Percentiles rank a stretch among this genome's conserved stretches.
Evolutionary conservation across 2,329 filamentous ascomycete species (phyloP).

Genomic region (Hymenoscyphus infarciens): DNA sequence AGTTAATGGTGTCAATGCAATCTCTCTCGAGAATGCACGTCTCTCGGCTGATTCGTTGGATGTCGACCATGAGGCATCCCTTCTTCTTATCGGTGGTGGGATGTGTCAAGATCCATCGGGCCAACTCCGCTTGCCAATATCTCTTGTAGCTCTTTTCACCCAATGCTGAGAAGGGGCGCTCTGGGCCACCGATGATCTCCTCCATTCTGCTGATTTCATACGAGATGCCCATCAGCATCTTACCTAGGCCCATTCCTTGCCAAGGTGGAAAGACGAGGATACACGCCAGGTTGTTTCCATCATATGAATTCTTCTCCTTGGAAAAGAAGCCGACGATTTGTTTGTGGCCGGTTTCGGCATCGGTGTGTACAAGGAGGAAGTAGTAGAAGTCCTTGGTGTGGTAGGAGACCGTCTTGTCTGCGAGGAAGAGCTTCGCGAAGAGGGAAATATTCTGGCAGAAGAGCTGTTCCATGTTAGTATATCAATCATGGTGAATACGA

Average conservation of each 20-base stretch:
- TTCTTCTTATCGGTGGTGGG: constrained; percentile 28
- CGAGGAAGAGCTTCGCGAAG: constrained; percentile 95
- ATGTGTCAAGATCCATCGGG: constrained; percentile 56
- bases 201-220: constrained; percentile 89
- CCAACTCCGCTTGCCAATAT: constrained; percentile 84
- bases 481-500: neutral
- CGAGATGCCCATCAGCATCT: constrained; percentile 85
- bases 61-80: constrained; percentile 48
- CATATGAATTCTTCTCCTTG: constrained; percentile 98
- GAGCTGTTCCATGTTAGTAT: constrained; percentile 45
- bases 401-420: constrained; percentile 98
- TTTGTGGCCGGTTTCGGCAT: constrained; percentile 40
- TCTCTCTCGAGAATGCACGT: constrained; percentile 87
- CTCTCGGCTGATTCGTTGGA: constrained; percentile 68
- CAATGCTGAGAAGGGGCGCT: constrained; percentile 86
- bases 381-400: constrained; percentile 93
- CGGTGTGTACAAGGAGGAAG: constrained; percentile 80
- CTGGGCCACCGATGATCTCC: constrained; percentile 80
- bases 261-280: constrained; percentile 95
- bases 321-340: constrained; percentile 95
- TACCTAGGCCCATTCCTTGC: constrained; percentile 84
- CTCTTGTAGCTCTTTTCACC: constrained; percentile 77
- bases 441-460: constrained; percentile 95
- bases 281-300: constrained; percentile 95
- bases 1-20: constrained; percentile 70